Base-by-base conservation (phyloP, 2,329 filamentous ascomycete genomes). In the Sphaerulina vaccinii region DNA sequence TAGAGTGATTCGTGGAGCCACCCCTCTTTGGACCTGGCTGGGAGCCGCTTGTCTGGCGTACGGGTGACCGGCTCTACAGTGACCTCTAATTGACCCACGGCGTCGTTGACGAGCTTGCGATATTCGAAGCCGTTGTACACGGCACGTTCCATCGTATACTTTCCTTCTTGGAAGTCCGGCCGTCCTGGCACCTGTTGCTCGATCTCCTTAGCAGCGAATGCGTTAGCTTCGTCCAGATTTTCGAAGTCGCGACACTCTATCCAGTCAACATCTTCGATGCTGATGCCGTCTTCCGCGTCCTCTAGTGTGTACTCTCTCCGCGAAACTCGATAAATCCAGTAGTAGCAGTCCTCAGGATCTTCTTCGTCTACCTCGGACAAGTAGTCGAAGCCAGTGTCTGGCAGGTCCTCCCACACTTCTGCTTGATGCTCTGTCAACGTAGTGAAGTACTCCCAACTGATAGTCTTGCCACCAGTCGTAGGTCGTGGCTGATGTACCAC, bases 401-500 rank as follows among this genome's bases (percentile, higher is more conserved):
- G 13, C 13, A 49, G 33, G 3, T 43, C 36, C n/a, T 22, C 16
- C 11, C 8, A 19, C 7, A 21, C 15, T 21, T 22, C 33, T 18
- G 18, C 19, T 24, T 5, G 19, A 4, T 21, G 9, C 3, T 37
- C 29, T 13, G 37, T 10, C 7, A 8, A 49, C n/a, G 1, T 1
- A 9, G 15, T 10, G 18, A 23, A 24, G 1, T 19, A 8, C 16
- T 32, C 2, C 33, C 49, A 52, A 27, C 46, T 45, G 32, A 60
- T 45, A 0, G 44, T 55, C 50, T 63, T 63, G 21, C 61, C 61
- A 13, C 52, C 54, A 3, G 51, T 55, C 1, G 27, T 52, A 1
- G 51, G 54, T 5, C 47, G 15, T 10, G 35, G 41, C 32, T 33
- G 47, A 10, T 27, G 11, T n/a, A n/a, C n/a, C n/a, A n/a, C n/a